These are phyloP conservation scores for Pichia cabralensis DNA, from an alignment of 805 yeast genomes.

Conservation along the genomic window DNA sequence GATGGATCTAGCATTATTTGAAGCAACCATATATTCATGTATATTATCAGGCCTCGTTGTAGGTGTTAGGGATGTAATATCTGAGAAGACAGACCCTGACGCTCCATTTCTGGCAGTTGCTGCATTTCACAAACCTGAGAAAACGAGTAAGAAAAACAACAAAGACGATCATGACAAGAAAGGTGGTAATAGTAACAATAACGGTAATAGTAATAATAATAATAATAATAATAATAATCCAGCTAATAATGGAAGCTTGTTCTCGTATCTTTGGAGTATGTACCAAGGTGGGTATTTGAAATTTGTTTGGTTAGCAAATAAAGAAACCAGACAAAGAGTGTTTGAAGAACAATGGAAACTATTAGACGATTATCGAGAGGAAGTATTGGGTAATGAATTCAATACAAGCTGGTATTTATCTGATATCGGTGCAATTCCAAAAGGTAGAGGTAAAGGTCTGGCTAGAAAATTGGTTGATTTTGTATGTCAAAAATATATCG, in stretches of 20 bases:
- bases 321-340: conserved; percentile 39
- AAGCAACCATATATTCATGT: conserved; percentile 42
- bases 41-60: conserved; percentile 41
- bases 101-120: conserved; percentile 46
- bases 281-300: conserved; percentile 26
- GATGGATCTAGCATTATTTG: conserved; percentile 42
- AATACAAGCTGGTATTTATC: conserved; percentile 44
- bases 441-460: conserved; percentile 50
- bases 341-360: conserved; percentile 40
- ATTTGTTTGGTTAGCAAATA: conserved; percentile 26
- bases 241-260: conserved; percentile 19
- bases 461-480: conserved; percentile 42
- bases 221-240: background rate
- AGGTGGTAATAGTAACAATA: no score
- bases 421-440: conserved; percentile 48
- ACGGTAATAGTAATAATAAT: background rate
- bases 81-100: conserved; percentile 29
- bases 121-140: conserved; percentile 32
- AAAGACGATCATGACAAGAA: no score
- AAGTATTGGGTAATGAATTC: conserved; percentile 32
- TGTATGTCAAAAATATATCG: conserved; percentile 38
- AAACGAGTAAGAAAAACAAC: conserved; percentile 2
- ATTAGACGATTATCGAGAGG: conserved; percentile 33
- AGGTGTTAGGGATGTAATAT: conserved; percentile 38
- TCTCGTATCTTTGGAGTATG: conserved; percentile 25